Evolutionary conservation across 208 protist species (phyloP).

Genomic region (Lotmaria passim): DNA sequence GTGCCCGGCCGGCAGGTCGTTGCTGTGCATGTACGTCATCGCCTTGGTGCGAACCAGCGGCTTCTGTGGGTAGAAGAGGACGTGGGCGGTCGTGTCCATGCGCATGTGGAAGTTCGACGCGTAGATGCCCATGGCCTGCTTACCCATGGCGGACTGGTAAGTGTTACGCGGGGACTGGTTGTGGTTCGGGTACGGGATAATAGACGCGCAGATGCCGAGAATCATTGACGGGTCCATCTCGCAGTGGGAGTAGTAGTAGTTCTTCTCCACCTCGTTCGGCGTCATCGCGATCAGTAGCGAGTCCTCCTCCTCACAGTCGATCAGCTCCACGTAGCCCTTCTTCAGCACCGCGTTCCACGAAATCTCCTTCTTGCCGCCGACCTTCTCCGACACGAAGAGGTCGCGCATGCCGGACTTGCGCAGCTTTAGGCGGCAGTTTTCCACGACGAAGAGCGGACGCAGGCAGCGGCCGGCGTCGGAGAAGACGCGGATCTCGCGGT

Average conservation of each 20-base stretch:
- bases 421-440: slow-evolving; percentile 62
- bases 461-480: slow-evolving; percentile 80
- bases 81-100: slow-evolving; percentile 98
- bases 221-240: slow-evolving; percentile 93
- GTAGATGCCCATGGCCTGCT: slow-evolving; percentile 98
- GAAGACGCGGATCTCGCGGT: slow-evolving; percentile 78
- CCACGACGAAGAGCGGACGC: slow-evolving; percentile 76
- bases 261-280: slow-evolving; percentile 63
- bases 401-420: slow-evolving; percentile 65
- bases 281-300: slow-evolving; percentile 98
- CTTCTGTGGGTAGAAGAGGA: slow-evolving; percentile 98
- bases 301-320: slow-evolving; percentile 99
- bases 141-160: slow-evolving; percentile 99
- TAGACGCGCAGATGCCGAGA: slow-evolving; percentile 91
- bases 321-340: slow-evolving; percentile 80
- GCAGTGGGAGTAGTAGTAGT: slow-evolving; percentile 88
- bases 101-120: slow-evolving; percentile 96
- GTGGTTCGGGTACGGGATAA: slow-evolving; percentile 99
- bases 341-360: slow-evolving; percentile 75
- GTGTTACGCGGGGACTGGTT: slow-evolving; percentile 99
- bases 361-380: slow-evolving; percentile 74
- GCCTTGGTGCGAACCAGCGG: slow-evolving; percentile 97
- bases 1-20: slow-evolving; percentile 98
- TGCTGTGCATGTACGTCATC: slow-evolving; percentile 95
- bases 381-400: slow-evolving; percentile 77